Conservation (phyloP, 1,284 basidiomycete species). For the Tilletia horrida region DNA sequence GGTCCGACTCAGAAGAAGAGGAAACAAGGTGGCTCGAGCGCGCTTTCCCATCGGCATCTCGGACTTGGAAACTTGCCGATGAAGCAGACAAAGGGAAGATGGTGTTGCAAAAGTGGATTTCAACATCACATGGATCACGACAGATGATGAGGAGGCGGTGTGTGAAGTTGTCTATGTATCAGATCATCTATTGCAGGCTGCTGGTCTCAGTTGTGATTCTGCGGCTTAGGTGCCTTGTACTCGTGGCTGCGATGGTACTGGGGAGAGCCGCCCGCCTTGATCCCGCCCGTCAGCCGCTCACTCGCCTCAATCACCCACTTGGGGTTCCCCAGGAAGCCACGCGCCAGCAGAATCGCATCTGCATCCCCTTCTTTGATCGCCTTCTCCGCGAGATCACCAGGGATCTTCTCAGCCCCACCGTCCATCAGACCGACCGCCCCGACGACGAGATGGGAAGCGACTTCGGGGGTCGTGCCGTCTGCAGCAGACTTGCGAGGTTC, state of each 20-base stretch:
- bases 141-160: too few species aligned
- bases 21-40: too few species aligned
- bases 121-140: too few species aligned
- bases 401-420: slow-evolving; percentile 22
- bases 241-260: slow-evolving; percentile 35
- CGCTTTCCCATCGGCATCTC: too few species aligned
- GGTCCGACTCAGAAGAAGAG: too few species aligned
- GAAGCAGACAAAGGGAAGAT: too few species aligned
- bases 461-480: slow-evolving; percentile 17
- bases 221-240: slow-evolving; percentile 17
- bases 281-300: slow-evolving; percentile 29
- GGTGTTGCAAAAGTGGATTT: too few species aligned
- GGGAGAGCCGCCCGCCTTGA: slow-evolving; percentile 32
- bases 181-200: background rate
- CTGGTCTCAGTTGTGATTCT: slow-evolving; percentile 22
- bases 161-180: background rate
- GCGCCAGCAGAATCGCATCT: slow-evolving; percentile 41
- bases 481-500: background rate
- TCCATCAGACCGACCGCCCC: slow-evolving; percentile 49
- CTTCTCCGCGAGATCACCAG: slow-evolving; percentile 43
- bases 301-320: slow-evolving; percentile 41
- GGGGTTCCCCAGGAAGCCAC: slow-evolving; percentile 43
- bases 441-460: slow-evolving; percentile 33
- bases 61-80: too few species aligned
- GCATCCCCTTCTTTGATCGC: slow-evolving; percentile 33